phyloP scores from a whole-genome alignment of 176 grass and related monocot species.

The Eragrostis nindensis region DNA sequence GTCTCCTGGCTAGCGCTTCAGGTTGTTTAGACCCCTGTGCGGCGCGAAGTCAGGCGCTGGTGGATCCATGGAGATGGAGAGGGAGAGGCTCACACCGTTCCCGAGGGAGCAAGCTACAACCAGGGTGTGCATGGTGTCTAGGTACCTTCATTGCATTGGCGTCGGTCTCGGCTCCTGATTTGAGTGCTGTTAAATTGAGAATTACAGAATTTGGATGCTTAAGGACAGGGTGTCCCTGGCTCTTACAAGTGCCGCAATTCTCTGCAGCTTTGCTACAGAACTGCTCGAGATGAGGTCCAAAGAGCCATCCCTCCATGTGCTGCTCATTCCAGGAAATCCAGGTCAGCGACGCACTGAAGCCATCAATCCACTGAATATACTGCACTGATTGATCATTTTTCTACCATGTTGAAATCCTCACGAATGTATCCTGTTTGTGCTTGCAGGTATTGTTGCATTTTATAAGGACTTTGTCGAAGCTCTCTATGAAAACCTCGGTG shows the following conservation, averaged over 20 bases:
- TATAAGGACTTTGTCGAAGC: slow-evolving; percentile 79
- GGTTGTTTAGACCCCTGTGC: slow-evolving; percentile 21
- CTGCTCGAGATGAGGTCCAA: slow-evolving; percentile 76
- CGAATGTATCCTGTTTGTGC: background rate
- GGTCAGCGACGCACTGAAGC: slow-evolving; percentile 24
- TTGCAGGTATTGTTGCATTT: slow-evolving; percentile 69
- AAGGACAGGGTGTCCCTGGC: background rate
- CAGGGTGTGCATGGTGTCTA: slow-evolving; percentile 44
- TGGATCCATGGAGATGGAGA: slow-evolving; percentile 60
- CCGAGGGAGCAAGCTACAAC: slow-evolving; percentile 32
- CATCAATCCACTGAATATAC: too few relatives aligned
- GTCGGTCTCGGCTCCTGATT: background rate
- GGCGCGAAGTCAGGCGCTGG: background rate
- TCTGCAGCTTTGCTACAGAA: slow-evolving; percentile 65
- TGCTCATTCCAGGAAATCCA: slow-evolving; percentile 86
- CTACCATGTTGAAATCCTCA: background rate
- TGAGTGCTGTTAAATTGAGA: background rate
- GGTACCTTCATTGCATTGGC: slow-evolving; percentile 28
- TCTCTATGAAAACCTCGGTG: slow-evolving; percentile 69
- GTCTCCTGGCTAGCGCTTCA: slow-evolving; percentile 21
- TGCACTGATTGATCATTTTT: too few relatives aligned
- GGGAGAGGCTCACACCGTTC: slow-evolving; percentile 21
- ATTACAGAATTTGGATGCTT: background rate
- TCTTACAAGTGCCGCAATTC: background rate
- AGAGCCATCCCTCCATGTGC: slow-evolving; percentile 58